These are phyloP conservation scores for Mortierella sp. DNA, from an alignment of 371 early-diverging fungal species.

Conservation along the genomic window DNA sequence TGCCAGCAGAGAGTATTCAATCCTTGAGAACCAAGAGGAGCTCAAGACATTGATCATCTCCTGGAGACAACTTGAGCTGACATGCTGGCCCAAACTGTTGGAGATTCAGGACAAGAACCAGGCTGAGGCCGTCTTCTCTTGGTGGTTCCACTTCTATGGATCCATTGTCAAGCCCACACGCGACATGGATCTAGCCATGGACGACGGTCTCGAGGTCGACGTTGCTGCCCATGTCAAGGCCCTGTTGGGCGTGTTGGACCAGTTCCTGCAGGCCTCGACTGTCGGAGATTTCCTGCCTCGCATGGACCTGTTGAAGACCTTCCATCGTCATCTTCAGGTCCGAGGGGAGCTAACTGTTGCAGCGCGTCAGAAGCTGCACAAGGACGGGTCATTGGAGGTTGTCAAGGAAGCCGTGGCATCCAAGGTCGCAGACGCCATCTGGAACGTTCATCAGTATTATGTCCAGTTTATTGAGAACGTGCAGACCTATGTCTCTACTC, in stretches of 20 bases:
- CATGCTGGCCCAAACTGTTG: conserved; percentile 91
- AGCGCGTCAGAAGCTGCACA: conserved; percentile 46
- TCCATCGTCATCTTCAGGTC: conserved; percentile 73
- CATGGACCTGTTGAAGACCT: conserved; percentile 78
- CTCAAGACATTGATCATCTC: conserved; percentile 80
- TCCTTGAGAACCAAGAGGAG: conserved; percentile 79
- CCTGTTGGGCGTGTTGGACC: conserved; percentile 74
- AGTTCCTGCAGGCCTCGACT: conserved; percentile 83
- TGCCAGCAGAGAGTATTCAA: conserved; percentile 85
- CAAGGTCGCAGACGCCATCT: conserved; percentile 59
- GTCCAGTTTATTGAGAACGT: conserved; percentile 75
- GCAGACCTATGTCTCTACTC: conserved; percentile 62
- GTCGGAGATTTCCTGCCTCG: conserved; percentile 88
- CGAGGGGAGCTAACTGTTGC: conserved; percentile 47
- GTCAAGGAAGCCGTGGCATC: conserved; percentile 29
- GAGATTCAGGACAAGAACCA: conserved; percentile 81
- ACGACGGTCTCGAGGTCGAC: conserved; percentile 35
- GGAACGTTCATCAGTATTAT: conserved; percentile 81
- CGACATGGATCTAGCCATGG: conserved; percentile 49
- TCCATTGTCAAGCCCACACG: conserved; percentile 49
- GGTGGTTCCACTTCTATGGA: conserved; percentile 91
- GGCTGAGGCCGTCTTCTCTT: conserved; percentile 70
- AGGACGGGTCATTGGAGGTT: conserved; percentile 3
- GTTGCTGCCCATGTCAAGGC: conserved; percentile 55
- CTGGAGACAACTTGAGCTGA: conserved; percentile 94